Evolutionary conservation across 257 asterid species (phyloP), one percentile per base, ranked within the genome.

Genomic region (Henckelia pumila): DNA sequence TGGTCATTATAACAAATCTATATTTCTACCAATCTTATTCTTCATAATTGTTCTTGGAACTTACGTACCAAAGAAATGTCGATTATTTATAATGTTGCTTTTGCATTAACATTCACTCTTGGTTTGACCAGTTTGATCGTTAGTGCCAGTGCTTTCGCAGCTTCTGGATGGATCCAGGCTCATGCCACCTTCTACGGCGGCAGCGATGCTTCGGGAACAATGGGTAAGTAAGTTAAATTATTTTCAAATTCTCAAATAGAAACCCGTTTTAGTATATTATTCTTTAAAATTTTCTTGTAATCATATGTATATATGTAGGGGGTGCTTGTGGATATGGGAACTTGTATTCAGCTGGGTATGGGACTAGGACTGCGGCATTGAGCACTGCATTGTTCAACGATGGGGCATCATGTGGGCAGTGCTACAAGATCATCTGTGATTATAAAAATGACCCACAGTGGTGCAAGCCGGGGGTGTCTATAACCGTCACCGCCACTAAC

Each of bases 291-390:
- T 53, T 1, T 29, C 50, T 53, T 16, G 19, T 32, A 24, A 4
- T 28, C 47, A 35, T 8, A 10, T 7, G 55, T 56, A 74, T 16
- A 35, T 8, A 10, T 7, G 55, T 56, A 74, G 91, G 85, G 53
- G 91, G 91, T 71, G 91, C 91, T 66, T 85, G 91, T 81, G 91
- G 91, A n/a, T 85, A 82, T 61, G 91, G 86, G 1, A 77, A 85
- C 76, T 75, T 82, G 82, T 76, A 72, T 25, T 8, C 85, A 10
- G 22, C 72, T 17, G 86, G 86, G 3, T 85, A 85, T 60, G 91
- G 91, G 53, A 83, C 85, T 6, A 71, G 81, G n/a, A 85, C 86
- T 32, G 86, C 91, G 8, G 91, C 91, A 64, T 69, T 85, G 83
- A 85, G 91, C 78, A 85, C 88, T 2, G 91, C 85, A 44, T 40